These are phyloP conservation scores for Scortechinia acanthostroma DNA, from an alignment of 2,329 filamentous ascomycete species.

Conservation along the genomic window DNA sequence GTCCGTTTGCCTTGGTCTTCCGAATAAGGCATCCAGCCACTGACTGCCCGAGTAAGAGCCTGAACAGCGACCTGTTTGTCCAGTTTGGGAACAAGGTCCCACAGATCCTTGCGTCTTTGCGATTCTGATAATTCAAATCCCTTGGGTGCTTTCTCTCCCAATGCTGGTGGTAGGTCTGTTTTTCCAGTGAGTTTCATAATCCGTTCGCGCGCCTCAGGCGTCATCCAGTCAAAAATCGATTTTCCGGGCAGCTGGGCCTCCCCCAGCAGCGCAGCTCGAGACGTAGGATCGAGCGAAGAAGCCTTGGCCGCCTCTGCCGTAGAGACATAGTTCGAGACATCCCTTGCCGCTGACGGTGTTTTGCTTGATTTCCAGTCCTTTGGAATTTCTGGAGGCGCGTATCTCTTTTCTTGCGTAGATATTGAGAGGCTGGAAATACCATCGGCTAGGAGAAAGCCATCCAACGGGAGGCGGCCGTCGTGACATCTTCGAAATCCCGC, in stretches of 20 bases:
- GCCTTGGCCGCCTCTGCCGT: conserved; percentile 72
- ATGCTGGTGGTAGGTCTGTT: conserved; percentile 67
- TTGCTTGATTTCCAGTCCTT: conserved; percentile 67
- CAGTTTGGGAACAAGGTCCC: conserved; percentile 33
- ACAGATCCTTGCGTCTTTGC: conserved; percentile 15
- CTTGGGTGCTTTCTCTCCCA: conserved; percentile 45
- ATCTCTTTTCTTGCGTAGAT: conserved; percentile 34
- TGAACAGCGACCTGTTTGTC: conserved; percentile 29
- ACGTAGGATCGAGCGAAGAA: conserved; percentile 68
- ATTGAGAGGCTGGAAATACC: conserved; percentile 35
- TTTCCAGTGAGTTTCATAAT: conserved; percentile 73
- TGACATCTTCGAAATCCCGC: conserved; percentile 54
- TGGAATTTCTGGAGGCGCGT: conserved; percentile 63
- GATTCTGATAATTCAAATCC: background rate
- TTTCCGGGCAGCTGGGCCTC: conserved; percentile 79
- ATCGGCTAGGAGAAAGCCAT: conserved; percentile 70
- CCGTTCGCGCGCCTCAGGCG: conserved; percentile 68
- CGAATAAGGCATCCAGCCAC: conserved; percentile 61
- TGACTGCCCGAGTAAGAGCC: conserved; percentile 30
- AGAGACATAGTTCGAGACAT: conserved; percentile 44
- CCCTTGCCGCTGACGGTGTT: conserved; percentile 21
- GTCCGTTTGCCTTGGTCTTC: conserved; percentile 50
- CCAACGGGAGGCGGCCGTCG: conserved; percentile 73
- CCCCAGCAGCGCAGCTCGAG: conserved; percentile 73
- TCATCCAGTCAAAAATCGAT: conserved; percentile 91